These are phyloP conservation scores for Vitis amurensis DNA, from an alignment of 164 flowering plant genomes.

Conservation along the genomic window DNA sequence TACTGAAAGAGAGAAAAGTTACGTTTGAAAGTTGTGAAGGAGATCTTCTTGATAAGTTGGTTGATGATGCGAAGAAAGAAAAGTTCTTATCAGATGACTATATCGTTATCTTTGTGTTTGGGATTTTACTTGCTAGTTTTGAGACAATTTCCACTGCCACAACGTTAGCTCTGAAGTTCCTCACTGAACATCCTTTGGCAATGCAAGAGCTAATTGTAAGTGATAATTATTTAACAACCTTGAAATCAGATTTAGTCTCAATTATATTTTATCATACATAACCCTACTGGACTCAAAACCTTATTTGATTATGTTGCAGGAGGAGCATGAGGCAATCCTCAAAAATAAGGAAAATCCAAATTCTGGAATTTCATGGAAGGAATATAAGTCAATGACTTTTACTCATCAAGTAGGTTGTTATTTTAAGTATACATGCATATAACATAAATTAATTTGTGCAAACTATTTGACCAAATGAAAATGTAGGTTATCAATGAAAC, in stretches of 20 bases:
- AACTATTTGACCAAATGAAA: neutral
- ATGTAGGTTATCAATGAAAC: constrained; percentile 45
- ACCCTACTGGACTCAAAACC: too few relatives aligned
- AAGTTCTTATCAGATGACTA: constrained; percentile 30
- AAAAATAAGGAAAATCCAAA: constrained; percentile 21
- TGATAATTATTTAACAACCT: neutral
- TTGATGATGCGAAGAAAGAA: constrained; percentile 23
- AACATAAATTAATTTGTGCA: neutral
- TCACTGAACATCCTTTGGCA: constrained; percentile 30
- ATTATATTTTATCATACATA: neutral
- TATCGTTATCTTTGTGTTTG: constrained; percentile 25
- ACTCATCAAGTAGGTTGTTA: constrained; percentile 25
- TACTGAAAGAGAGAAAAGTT: constrained; percentile 19
- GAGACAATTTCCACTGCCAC: constrained; percentile 26
- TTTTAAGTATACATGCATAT: neutral
- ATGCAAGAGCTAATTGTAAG: constrained; percentile 25
- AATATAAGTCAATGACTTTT: constrained; percentile 47
- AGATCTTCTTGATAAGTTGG: constrained; percentile 28
- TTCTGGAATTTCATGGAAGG: constrained; percentile 37
- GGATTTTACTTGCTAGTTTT: constrained; percentile 19
- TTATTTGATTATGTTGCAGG: constrained; percentile 12
- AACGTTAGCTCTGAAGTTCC: constrained; percentile 28
- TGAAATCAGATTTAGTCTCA: too few relatives aligned
- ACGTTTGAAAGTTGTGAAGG: constrained; percentile 12
- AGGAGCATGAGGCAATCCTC: constrained; percentile 36